These are phyloP conservation scores for Amanita rubescens DNA, from an alignment of 768 basidiomycete species.

Conservation along the genomic window DNA sequence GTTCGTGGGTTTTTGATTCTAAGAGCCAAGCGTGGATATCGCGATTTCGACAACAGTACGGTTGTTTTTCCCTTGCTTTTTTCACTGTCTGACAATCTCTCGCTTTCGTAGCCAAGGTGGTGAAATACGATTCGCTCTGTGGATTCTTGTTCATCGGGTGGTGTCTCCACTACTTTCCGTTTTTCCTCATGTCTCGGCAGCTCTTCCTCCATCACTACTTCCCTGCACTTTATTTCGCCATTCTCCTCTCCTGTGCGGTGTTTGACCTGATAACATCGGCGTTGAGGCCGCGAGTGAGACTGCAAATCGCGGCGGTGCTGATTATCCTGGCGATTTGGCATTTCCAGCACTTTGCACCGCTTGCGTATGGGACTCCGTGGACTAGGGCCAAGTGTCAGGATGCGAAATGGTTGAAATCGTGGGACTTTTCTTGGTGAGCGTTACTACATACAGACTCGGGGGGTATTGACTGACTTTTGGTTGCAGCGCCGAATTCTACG, in stretches of 20 bases:
- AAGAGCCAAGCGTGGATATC: conserved; percentile 83
- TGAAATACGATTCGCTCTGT: conserved; percentile 87
- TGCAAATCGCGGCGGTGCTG: conserved; percentile 76
- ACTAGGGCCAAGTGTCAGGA: conserved; percentile 69
- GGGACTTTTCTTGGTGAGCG: conserved; percentile 90
- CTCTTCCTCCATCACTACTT: conserved; percentile 98
- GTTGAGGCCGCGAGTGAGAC: conserved; percentile 64
- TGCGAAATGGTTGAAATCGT: conserved; percentile 84
- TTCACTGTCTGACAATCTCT: background rate
- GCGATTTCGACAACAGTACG: conserved; percentile 90
- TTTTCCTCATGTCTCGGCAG: conserved; percentile 96
- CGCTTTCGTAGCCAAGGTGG: conserved; percentile 58
- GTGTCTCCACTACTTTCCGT: conserved; percentile 90
- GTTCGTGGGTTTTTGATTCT: conserved; percentile 78
- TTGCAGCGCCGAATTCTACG: conserved; percentile 57
- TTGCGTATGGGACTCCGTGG: conserved; percentile 84
- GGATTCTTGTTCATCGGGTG: conserved; percentile 92
- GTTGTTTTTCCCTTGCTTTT: background rate
- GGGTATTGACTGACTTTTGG: conserved; percentile 1
- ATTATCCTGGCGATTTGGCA: conserved; percentile 70
- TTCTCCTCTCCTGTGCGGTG: conserved; percentile 64
- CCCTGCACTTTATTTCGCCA: conserved; percentile 92
- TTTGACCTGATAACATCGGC: conserved; percentile 85
- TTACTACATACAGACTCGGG: background rate
- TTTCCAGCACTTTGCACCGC: conserved; percentile 70